Base-by-base conservation (phyloP, 2,329 filamentous ascomycete genomes). In the Cylindrodendrum hubeiense region DNA sequence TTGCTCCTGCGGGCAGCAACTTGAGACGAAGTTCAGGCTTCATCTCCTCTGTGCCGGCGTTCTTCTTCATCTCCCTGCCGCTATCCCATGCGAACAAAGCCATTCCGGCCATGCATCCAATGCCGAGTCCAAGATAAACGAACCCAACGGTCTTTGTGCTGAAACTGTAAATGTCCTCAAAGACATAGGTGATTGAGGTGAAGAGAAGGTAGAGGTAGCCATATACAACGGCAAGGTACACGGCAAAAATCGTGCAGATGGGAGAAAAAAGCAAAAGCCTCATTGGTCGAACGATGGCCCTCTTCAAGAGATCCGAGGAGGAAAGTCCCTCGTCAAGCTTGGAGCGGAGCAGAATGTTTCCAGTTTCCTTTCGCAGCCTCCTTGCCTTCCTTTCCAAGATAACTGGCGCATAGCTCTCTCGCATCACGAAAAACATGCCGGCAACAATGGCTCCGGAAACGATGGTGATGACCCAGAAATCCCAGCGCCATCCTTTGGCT, bases 391-490 rank as follows among this genome's bases (percentile, higher is more conserved):
- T 66, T 28, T 77, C 70, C 15, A 85, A 74, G 5, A 85, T 60
- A 5, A 75, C 63, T 10, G 76, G 75, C 0, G 77, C 76, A 55
- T 80, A 80, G 0, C 81, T 82, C 60, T 85, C 82, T 7, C 70
- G 73, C 49, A 79, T 59, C 15, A 79, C 54, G 51, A 78, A 79
- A 5, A 78, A 71, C 58, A 68, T 69, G 19, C 76, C 56, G 2
- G 81, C 3, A 1, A 74, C 56, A 15, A 82, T 66, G 1, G 76
- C 66, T 17, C 75, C 80, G 2, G 69, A 57, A 2, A 68, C 89
- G 55, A 91, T 90, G 39, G 90, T 78, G 51, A 91, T 81, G 4
- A 90, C 81, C 77, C 90, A 92, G 74, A 91, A 90, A 0, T 82
- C 83, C 87, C 87, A 90, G 37, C 86, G 80, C 84, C 89, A 91